phyloP scores from a whole-genome alignment of 169 alveolate genomes.

The Ichthyophthirius multifiliis region DNA sequence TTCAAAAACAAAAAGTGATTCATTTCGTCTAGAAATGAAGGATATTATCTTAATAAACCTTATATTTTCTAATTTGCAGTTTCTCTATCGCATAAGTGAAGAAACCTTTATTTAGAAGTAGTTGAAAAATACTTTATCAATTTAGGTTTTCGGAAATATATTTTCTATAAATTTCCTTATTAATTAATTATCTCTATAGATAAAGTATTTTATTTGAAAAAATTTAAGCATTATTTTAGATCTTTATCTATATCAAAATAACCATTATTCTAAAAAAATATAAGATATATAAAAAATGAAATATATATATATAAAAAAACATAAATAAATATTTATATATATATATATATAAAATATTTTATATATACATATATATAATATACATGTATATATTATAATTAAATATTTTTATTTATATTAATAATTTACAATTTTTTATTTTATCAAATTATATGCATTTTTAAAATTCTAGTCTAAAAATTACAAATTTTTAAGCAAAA shows the following conservation, averaged over 20 bases:
- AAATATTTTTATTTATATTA: too few species aligned
- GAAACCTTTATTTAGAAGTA: background rate
- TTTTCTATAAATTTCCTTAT: background rate
- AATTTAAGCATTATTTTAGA: background rate
- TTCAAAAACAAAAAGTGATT: background rate
- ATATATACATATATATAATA: background rate
- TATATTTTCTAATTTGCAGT: background rate
- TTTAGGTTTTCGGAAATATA: background rate
- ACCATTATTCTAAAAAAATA: too few species aligned
- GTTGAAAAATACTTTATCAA: background rate
- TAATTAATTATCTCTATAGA: background rate
- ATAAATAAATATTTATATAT: too few species aligned
- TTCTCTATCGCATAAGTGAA: background rate
- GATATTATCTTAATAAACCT: background rate
- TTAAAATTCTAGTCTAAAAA: background rate
- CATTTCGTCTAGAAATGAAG: background rate
- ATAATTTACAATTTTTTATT: background rate
- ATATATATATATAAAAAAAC: too few species aligned
- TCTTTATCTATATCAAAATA: background rate
- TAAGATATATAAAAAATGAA: too few species aligned
- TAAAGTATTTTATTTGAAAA: background rate
- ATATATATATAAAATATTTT: too few species aligned
- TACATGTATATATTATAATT: background rate
- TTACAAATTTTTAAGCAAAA: background rate
- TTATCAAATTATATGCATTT: background rate